Evolutionary conservation across 2,329 filamentous ascomycete genomes (phyloP), one percentile per base, ranked within the genome.

Genomic region (Fusarium musae): DNA sequence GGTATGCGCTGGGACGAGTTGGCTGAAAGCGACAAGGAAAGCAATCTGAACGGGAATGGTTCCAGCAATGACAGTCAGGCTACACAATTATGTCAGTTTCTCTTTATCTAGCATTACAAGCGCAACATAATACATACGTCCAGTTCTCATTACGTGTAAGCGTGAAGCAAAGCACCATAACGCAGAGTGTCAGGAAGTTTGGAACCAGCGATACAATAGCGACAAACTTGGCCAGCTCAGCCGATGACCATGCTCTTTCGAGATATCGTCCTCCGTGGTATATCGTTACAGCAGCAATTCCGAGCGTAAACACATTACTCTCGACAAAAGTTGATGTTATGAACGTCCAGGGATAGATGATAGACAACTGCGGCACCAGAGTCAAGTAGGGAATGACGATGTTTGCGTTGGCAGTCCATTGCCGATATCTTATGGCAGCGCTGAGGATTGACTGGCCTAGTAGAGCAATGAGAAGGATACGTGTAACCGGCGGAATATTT

Each of bases 21-120:
- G 96, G 84, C 97, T 98, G 84, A 98, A 97, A 61, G 96, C 94
- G 78, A 98, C 94, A 70, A 99, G 93, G 85, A 98, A 98, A 70
- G 93, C 92, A 52, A 96, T 95, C 82, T 98, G 96, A 65, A 98
- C 87, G 21, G 95, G 91, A 72, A 97, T 92, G 62, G 95, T 95
- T 76, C 96, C 96, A 76, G 93, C 93, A 79, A 98, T 93, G 72
- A 93, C 92, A 50, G 93, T 95, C 52, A 93, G 84, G 59, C 93
- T 96, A 78, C 52, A 50, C 36, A 30, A 50, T 19, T 23, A 43
- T 47, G 53, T 58, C 49, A 65, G 70, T 64, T 40, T 75, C 44
- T 30, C 30, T 19, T 34, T 12, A 19, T 17, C 57, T 32, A 15
- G 10, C 9, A 9, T 34, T 23, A 7, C 19, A 39, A 19, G 7